A percentile compares a stretch with the other conserved stretches of the same genome.
phyloP scores from a whole-genome alignment of 305 asterid species.

The Coffea humblotiana region DNA sequence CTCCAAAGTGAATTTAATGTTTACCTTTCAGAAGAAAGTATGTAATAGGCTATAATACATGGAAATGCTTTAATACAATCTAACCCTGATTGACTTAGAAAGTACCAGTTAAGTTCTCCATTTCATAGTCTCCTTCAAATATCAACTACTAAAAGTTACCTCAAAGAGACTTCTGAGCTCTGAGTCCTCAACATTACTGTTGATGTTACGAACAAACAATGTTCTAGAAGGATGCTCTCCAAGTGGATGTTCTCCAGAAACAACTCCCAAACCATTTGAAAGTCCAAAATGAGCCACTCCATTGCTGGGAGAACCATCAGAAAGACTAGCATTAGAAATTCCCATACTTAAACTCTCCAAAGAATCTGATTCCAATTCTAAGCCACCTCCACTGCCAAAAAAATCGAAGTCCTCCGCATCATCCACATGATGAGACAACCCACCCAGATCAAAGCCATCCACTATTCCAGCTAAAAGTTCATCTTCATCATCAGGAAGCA shows the following conservation, averaged over 20 bases:
- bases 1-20: not conserved
- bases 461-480: conserved; percentile 61
- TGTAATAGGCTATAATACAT: not conserved
- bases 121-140: not conserved
- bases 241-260: conserved; percentile 78
- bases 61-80: not conserved
- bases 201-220: conserved; percentile 77
- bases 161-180: conserved; percentile 73
- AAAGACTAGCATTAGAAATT: conserved; percentile 36
- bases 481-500: conserved; percentile 70
- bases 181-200: conserved; percentile 76
- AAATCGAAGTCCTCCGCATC: conserved; percentile 57
- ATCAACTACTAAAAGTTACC: conserved; percentile 35
- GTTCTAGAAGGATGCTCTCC: conserved; percentile 94
- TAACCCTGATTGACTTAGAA: not conserved
- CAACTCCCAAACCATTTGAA: conserved; percentile 41
- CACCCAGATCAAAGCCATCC: conserved; percentile 40
- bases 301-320: conserved; percentile 38
- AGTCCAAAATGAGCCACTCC: conserved; percentile 36
- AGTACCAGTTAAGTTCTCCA: not conserved
- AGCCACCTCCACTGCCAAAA: conserved; percentile 79
- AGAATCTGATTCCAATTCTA: conserved; percentile 62
- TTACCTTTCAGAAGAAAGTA: not conserved
- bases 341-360: conserved; percentile 39
- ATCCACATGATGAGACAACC: conserved; percentile 40